A percentile compares a stretch with the other conserved stretches of the same genome.
Conservation (phyloP, 768 basidiomycete genomes). For the Inosperma sp. region DNA sequence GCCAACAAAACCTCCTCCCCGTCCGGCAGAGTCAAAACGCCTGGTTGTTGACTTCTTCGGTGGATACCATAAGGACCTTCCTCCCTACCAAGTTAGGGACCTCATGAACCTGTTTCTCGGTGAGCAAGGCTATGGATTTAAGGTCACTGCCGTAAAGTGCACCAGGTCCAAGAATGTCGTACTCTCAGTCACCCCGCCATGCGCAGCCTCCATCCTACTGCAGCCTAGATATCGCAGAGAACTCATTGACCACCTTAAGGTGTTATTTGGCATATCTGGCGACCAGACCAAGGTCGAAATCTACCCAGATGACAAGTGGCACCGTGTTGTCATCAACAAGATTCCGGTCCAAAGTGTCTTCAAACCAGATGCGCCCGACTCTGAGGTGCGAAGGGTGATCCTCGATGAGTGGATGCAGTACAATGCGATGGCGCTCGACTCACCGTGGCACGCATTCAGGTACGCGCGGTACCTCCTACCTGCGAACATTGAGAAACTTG, state of each 20-base stretch:
- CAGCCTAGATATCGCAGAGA: not conserved
- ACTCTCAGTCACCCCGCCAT: not conserved
- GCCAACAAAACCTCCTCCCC: not conserved
- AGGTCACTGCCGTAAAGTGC: not conserved
- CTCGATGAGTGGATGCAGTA: too few species aligned
- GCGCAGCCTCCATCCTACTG: not conserved
- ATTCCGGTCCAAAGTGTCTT: not conserved
- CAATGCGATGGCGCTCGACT: too few species aligned
- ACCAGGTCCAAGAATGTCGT: not conserved
- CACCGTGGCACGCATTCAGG: too few species aligned
- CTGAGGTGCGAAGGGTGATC: too few species aligned
- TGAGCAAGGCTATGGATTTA: not conserved
- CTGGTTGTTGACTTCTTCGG: not conserved
- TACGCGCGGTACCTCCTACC: too few species aligned
- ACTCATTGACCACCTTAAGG: not conserved
- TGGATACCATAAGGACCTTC: not conserved
- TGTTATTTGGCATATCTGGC: not conserved
- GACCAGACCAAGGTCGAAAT: not conserved
- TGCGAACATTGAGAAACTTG: too few species aligned
- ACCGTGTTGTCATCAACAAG: not conserved
- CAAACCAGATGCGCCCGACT: too few species aligned
- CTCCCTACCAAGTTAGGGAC: not conserved
- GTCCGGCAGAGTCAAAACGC: not conserved
- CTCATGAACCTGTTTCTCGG: not conserved
- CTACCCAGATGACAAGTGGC: not conserved